phyloP scores from a whole-genome alignment of 345 rosid species.

The Raphanus sativus region DNA sequence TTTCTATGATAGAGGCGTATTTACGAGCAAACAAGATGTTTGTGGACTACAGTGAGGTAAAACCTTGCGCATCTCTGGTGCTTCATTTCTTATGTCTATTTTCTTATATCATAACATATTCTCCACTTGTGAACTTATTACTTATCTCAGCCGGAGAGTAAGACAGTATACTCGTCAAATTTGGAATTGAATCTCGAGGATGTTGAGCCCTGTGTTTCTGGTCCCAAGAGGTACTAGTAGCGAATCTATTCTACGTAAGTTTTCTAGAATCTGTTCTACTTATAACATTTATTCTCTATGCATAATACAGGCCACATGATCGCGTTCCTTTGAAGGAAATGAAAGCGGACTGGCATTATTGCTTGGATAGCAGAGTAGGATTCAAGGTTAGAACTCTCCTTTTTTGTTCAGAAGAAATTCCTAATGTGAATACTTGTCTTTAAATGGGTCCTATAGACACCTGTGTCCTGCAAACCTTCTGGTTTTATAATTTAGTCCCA shows the following conservation, averaged over 20 bases:
- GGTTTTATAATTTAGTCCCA: not conserved
- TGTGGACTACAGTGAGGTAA: conserved; percentile 92
- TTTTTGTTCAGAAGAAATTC: conserved; percentile 6
- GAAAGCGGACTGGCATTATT: conserved; percentile 98
- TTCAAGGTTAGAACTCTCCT: conserved; percentile 65
- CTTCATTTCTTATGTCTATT: not conserved
- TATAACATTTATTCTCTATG: not conserved
- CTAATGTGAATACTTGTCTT: not conserved
- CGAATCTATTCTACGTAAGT: not conserved
- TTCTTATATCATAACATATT: not conserved
- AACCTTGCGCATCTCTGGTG: not conserved
- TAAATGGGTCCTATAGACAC: not conserved
- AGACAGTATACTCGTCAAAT: conserved; percentile 76
- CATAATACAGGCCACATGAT: conserved; percentile 72
- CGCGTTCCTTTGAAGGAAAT: conserved; percentile 88
- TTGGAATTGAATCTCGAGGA: conserved; percentile 69
- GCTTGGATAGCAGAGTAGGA: conserved; percentile 85
- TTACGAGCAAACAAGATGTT: conserved; percentile 96
- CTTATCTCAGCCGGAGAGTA: conserved; percentile 70
- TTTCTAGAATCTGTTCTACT: not conserved
- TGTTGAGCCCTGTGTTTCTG: conserved; percentile 95
- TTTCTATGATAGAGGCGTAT: conserved; percentile 88
- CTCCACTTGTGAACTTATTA: conserved; percentile 1
- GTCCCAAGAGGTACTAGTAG: conserved; percentile 37
- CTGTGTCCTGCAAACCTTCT: conserved; percentile 1